Evolutionary conservation across 2,329 filamentous ascomycete genomes (phyloP), one percentile per base, ranked within the genome.

Genomic region (Epichloe bromicola): DNA sequence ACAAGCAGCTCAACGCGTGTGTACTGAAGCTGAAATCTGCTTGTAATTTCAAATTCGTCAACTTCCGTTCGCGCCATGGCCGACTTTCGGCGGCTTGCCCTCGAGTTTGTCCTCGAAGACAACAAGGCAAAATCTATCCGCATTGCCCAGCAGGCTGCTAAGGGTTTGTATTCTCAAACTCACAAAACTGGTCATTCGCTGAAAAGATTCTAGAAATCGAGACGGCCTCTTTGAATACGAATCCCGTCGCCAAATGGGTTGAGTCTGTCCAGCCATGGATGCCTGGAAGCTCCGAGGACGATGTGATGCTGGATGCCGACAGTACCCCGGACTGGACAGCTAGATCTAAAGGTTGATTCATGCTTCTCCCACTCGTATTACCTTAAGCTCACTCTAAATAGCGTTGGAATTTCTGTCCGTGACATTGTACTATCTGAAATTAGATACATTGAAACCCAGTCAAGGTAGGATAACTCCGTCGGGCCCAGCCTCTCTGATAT

Each of bases 371-470:
- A 8, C 20, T 33, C 20, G 19, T 8, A 15, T 40, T 1, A 3
- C 7, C 17, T 23, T 26, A 44, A 19, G 19, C 43, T 56, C 30
- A 56, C 41, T 7, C 8, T 34, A 2, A 20, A 14, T 40, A 77
- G 78, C 78, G 6, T 60, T 81, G 46, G 71, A 74, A n/a, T 82
- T 80, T 54, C 65, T 82, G 30, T 75, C 78, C 1, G 65, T 66
- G 20, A 80, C 78, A 0, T 63, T 82, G 14, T 66, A 73, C 46
- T 66, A 68, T n/a, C 58, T 81, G 14, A 69, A 69, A 8, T 63
- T 64, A 11, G 69, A 70, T 44, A 61, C 70, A 14, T 60, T 81
- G 34, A 76, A 72, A 49, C 60, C 68, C 4, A 74, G 75, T 46
- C 77, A 80, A 63, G 65, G 73, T 75, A 62, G 53, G 57, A 19